These are phyloP conservation scores for Pistacia vera DNA, from an alignment of 345 rosid genomes.

Conservation along the genomic window DNA sequence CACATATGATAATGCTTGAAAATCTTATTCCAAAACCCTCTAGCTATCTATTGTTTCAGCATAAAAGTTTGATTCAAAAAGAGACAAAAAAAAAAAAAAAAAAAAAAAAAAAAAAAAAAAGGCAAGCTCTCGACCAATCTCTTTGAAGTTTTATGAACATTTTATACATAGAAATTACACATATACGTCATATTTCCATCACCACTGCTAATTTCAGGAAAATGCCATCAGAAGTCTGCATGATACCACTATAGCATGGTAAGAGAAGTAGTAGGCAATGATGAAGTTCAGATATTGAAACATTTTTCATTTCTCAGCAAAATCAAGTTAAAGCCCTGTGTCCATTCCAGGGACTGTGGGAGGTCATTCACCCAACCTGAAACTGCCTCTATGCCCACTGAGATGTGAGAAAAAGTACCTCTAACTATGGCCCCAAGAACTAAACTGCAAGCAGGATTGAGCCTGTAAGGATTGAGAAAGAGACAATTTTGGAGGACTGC, in stretches of 20 bases:
- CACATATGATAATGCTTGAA: neutral
- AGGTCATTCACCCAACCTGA: no score
- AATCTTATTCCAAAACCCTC: conserved; percentile 1
- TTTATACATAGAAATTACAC: neutral
- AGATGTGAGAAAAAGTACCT: no score
- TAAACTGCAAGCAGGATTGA: neutral
- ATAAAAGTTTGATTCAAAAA: neutral
- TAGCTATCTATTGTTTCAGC: neutral
- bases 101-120: no score
- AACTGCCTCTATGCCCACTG: no score
- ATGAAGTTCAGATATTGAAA: neutral
- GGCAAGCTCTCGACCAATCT: neutral
- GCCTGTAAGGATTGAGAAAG: neutral
- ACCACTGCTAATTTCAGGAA: neutral
- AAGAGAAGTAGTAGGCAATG: neutral
- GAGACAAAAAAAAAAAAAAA: no score
- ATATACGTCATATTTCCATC: neutral
- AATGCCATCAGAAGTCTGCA: neutral
- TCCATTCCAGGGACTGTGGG: no score
- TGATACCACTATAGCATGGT: neutral
- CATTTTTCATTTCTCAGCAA: neutral
- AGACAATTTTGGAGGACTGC: neutral
- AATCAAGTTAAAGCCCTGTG: neutral
- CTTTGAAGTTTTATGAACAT: neutral
- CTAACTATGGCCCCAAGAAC: no score